Conservation (phyloP, 164 flowering plant genomes). For the Vitis amurensis region DNA sequence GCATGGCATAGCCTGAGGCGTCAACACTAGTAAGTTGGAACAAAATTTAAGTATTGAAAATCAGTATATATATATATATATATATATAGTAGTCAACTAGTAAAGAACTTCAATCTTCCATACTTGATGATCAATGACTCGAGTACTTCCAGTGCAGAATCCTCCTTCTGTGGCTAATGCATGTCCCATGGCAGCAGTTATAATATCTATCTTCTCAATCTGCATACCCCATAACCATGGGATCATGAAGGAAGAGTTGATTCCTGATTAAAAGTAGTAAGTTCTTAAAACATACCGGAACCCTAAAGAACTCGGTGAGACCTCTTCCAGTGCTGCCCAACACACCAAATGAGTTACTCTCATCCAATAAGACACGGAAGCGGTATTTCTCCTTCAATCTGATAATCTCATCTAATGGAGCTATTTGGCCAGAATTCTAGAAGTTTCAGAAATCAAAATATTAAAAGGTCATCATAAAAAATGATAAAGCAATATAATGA, state of each 20-base stretch:
- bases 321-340: conserved; percentile 93
- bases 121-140: conserved; percentile 97
- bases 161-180: conserved; percentile 96
- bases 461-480: not conserved
- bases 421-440: conserved; percentile 96
- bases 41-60: not conserved
- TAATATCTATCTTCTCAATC: conserved; percentile 91
- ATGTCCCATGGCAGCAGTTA: conserved; percentile 98
- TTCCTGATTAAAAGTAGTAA: conserved; percentile 9
- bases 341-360: conserved; percentile 96
- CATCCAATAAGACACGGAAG: conserved; percentile 89
- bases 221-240: conserved; percentile 29
- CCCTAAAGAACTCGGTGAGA: conserved; percentile 72
- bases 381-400: conserved; percentile 81
- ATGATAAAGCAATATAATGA: not conserved
- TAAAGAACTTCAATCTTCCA: conserved; percentile 8
- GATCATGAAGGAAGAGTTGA: not conserved
- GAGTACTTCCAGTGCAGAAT: conserved; percentile 93
- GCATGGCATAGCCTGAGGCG: not conserved
- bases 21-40: conserved; percentile 6
- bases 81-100: not conserved
- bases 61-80: too few relatives aligned
- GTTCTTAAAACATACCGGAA: conserved; percentile 62
- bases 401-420: conserved; percentile 86
- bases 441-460: conserved; percentile 13